These are phyloP conservation scores for Naegleria lovaniensis DNA, from an alignment of 208 protist genomes.

Conservation along the genomic window DNA sequence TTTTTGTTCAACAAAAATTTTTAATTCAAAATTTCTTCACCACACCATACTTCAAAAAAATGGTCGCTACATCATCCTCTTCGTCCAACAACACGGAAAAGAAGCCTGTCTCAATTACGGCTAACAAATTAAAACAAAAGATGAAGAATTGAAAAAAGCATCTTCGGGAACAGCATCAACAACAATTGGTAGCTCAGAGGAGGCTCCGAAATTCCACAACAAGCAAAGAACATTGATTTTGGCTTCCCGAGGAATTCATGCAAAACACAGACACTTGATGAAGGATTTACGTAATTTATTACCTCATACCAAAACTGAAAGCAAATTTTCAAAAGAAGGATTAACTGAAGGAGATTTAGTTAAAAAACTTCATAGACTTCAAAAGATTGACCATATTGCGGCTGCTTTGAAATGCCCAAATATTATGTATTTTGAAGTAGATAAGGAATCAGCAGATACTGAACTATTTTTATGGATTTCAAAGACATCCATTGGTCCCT, in stretches of 20 bases:
- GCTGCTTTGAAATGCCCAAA: not conserved
- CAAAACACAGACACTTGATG: slow-evolving; percentile 83
- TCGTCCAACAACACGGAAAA: not conserved
- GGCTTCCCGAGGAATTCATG: slow-evolving; percentile 73
- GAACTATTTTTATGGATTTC: slow-evolving; percentile 87
- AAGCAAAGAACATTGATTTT: slow-evolving; percentile 86
- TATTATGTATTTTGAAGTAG: slow-evolving; percentile 79
- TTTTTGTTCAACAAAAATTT: not conserved
- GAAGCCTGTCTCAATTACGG: not conserved
- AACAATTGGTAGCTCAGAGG: not conserved
- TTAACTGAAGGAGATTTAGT: slow-evolving; percentile 56
- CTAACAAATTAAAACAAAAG: not conserved
- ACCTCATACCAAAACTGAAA: slow-evolving; percentile 84
- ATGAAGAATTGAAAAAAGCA: not conserved
- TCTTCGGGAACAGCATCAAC: not conserved
- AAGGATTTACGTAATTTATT: slow-evolving; percentile 78
- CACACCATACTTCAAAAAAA: not conserved
- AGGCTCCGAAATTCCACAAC: slow-evolving; percentile 51
- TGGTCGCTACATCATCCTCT: not conserved
- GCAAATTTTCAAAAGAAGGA: slow-evolving; percentile 63
- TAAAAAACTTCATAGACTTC: slow-evolving; percentile 77
- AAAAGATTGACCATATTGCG: slow-evolving; percentile 76
- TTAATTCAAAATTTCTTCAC: not conserved
- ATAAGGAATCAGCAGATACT: slow-evolving; percentile 51
- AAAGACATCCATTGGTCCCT: slow-evolving; percentile 81